Base-by-base conservation (phyloP, 176 grass and related monocot genomes). In the Luzula sylvatica region DNA sequence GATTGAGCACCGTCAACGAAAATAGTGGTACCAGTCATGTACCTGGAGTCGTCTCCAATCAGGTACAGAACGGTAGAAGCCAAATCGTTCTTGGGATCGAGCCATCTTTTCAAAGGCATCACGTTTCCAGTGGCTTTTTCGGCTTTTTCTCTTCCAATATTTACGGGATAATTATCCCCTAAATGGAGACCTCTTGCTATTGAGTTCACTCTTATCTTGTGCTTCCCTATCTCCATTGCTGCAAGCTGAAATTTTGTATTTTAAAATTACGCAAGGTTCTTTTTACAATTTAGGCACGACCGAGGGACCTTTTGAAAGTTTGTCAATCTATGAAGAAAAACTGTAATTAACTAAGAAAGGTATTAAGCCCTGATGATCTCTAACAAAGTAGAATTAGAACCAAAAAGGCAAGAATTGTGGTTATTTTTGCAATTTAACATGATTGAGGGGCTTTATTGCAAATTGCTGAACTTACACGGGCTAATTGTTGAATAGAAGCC, bases 171-270 rank as follows among this genome's bases (percentile, higher is more conserved):
- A 43, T 69, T 83, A 46, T 95, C 89, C 0, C 20, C 51, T 46
- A 95, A 32, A 66, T 95, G 88, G 24, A 95, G 51, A 2, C 88
- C 88, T 1, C 88, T 71, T 3, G 82, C 73, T 13, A 83, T 57
- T 3, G 83, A 72, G 15, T 95, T 84, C 58, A 95, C 89, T 52
- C 89, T 72, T 16, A 95, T 85, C 35, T 84, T 88, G 70, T 88
- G 74, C 70, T 95, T 95, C 11, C 89, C 89, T 5, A 95, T 63
- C 69, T 95, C 89, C 89, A 95, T 78, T 3, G 89, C 89, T 20
- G 80, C 83, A 1, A 88, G 6, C 89, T 95, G 48, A 14, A 72
- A 48, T 4, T 58, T 5, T 27, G 14, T 38, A 42, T 19, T 50
- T 54, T 26, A 21, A 7, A 45, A 8, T 13, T 7, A 23, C n/a